Evolutionary conservation across 2,329 filamentous ascomycete species (phyloP).

Genomic region (Aspergillus intermedius): DNA sequence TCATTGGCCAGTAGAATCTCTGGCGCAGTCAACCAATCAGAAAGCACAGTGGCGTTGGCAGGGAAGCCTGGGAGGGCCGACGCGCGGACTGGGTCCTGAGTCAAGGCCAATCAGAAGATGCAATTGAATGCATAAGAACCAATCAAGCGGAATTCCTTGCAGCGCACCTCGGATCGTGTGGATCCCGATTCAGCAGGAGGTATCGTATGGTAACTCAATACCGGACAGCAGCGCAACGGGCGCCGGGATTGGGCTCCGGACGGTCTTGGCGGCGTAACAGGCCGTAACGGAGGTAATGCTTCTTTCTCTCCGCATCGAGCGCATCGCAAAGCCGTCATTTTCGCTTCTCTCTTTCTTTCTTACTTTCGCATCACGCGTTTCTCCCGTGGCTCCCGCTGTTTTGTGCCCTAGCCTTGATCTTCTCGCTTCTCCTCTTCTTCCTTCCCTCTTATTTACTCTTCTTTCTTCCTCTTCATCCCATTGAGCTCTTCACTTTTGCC

Average conservation of each 20-base stretch:
- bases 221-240: neutral
- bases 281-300: neutral
- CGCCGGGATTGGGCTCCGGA: neutral
- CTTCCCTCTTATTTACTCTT: slow-evolving; percentile 11
- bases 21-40: slow-evolving; percentile 8
- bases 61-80: slow-evolving; percentile 10
- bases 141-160: slow-evolving; percentile 17
- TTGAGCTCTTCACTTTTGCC: slow-evolving; percentile 5
- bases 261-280: neutral
- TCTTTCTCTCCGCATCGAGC: slow-evolving; percentile 1
- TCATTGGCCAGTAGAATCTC: neutral
- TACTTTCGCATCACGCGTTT: slow-evolving; percentile 3
- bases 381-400: slow-evolving; percentile 4
- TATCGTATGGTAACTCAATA: slow-evolving; percentile 10
- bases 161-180: slow-evolving; percentile 13
- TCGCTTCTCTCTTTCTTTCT: slow-evolving; percentile 1
- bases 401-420: slow-evolving; percentile 9
- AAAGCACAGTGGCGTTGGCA: slow-evolving; percentile 2
- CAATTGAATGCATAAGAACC: neutral
- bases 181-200: slow-evolving; percentile 4
- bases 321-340: slow-evolving; percentile 11
- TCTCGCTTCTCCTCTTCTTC: slow-evolving; percentile 9
- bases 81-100: slow-evolving; percentile 12
- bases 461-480: slow-evolving; percentile 9
- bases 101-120: slow-evolving; percentile 7